phyloP scores from a whole-genome alignment of 2,329 filamentous ascomycete genomes.

The Penicillium sp. region DNA sequence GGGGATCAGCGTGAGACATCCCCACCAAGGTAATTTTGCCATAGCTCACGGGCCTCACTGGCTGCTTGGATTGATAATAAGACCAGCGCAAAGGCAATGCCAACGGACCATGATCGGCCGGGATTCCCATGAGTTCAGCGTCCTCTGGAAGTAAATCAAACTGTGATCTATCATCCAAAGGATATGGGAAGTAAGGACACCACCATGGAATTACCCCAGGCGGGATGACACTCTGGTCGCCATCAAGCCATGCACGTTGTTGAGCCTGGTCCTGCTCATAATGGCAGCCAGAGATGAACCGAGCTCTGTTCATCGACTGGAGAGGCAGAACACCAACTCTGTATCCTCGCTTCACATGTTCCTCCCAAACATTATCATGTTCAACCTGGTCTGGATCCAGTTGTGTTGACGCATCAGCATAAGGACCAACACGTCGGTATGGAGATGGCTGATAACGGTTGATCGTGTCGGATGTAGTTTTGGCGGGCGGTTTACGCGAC shows the following conservation, averaged over 20 bases:
- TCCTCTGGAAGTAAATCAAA: slow-evolving; percentile 5
- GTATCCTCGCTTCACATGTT: slow-evolving; percentile 3
- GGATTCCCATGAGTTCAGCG: background rate
- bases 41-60: slow-evolving; percentile 10
- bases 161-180: slow-evolving; percentile 2
- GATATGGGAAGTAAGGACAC: background rate
- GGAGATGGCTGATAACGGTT: slow-evolving; percentile 22
- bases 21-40: slow-evolving; percentile 5
- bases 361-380: background rate
- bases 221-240: slow-evolving; percentile 1
- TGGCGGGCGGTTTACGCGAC: background rate
- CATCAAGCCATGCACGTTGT: background rate
- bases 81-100: slow-evolving; percentile 5
- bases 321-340: background rate
- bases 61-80: slow-evolving; percentile 13
- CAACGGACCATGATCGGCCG: slow-evolving; percentile 1
- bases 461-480: slow-evolving; percentile 29
- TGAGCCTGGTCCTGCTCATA: background rate
- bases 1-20: slow-evolving; percentile 1
- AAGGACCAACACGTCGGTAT: slow-evolving; percentile 1
- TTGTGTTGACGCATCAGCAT: slow-evolving; percentile 1
- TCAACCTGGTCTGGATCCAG: background rate
- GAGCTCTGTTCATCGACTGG: background rate
- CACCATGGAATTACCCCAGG: slow-evolving; percentile 6
- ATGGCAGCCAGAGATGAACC: background rate